Percentiles rank a stretch among this genome's conserved stretches.
These are phyloP conservation scores for Pleurostoma richardsiae DNA, from an alignment of 2,329 filamentous ascomycete species.

Conservation along the genomic window DNA sequence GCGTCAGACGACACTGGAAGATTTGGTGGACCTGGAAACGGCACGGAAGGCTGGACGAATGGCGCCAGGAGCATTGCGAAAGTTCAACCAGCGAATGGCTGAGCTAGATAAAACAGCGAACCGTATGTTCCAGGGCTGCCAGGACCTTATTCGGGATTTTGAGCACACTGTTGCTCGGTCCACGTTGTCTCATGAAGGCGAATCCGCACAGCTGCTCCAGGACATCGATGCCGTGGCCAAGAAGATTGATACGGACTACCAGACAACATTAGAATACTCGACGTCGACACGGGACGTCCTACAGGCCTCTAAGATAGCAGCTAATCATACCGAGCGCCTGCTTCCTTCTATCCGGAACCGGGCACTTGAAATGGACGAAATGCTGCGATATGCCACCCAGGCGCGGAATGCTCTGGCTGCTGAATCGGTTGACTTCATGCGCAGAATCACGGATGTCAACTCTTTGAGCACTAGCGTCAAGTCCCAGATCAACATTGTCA, in stretches of 20 bases:
- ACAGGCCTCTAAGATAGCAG: slow-evolving; percentile 59
- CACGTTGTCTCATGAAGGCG: slow-evolving; percentile 51
- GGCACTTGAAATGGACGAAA: slow-evolving; percentile 55
- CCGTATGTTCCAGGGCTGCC: slow-evolving; percentile 56
- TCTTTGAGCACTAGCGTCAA: slow-evolving; percentile 69
- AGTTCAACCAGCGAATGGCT: slow-evolving; percentile 54
- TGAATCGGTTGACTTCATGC: slow-evolving; percentile 71
- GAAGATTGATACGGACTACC: slow-evolving; percentile 83
- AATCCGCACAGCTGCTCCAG: slow-evolving; percentile 65
- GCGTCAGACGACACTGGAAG: slow-evolving; percentile 58
- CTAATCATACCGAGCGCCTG: slow-evolving; percentile 57
- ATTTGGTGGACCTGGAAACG: slow-evolving; percentile 71
- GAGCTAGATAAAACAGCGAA: slow-evolving; percentile 57
- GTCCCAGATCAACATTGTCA: slow-evolving; percentile 64
- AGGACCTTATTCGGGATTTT: slow-evolving; percentile 58
- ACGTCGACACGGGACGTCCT: slow-evolving; percentile 56
- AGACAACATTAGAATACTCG: slow-evolving; percentile 66
- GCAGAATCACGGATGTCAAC: slow-evolving; percentile 75
- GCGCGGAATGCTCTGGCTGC: slow-evolving; percentile 63
- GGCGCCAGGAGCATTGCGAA: slow-evolving; percentile 51
- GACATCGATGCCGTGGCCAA: slow-evolving; percentile 83
- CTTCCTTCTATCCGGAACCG: slow-evolving; percentile 54
- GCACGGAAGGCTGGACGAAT: slow-evolving; percentile 67
- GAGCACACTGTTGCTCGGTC: slow-evolving; percentile 52
- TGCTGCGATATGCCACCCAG: slow-evolving; percentile 54